Percentiles rank a stretch among this genome's conserved stretches.
These are phyloP conservation scores for Eucalyptus pauciflora DNA, from an alignment of 345 rosid species.

Conservation along the genomic window DNA sequence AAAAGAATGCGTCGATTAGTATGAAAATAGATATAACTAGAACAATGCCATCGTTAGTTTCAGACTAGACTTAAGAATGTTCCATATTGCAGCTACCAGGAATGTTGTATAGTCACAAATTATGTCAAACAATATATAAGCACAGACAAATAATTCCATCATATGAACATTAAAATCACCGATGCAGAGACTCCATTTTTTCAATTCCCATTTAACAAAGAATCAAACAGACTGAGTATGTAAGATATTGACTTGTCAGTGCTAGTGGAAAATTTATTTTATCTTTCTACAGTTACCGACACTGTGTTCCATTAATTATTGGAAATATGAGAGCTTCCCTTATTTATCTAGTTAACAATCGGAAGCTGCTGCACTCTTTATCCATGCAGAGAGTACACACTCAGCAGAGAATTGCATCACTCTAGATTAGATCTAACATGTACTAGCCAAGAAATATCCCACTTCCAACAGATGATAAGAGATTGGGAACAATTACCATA, in stretches of 20 bases:
- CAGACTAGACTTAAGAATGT: not conserved
- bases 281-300: not conserved
- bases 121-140: not conserved
- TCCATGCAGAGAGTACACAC: not conserved
- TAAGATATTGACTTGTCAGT: not conserved
- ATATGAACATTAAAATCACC: not conserved
- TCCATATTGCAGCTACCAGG: not conserved
- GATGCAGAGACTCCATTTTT: not conserved
- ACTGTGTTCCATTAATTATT: not conserved
- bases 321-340: not conserved
- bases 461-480: not conserved
- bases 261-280: not conserved
- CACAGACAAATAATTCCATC: not conserved
- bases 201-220: not conserved
- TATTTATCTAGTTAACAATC: not conserved
- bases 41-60: not conserved
- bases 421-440: not conserved
- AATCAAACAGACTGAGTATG: not conserved
- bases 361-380: not conserved
- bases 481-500: not conserved
- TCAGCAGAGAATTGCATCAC: not conserved
- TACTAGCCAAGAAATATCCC: not conserved
- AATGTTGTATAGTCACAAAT: not conserved
- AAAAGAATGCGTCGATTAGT: not conserved
- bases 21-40: not conserved